phyloP scores from a whole-genome alignment of 352 stramenopile species.

The Blastocystis sp. region DNA sequence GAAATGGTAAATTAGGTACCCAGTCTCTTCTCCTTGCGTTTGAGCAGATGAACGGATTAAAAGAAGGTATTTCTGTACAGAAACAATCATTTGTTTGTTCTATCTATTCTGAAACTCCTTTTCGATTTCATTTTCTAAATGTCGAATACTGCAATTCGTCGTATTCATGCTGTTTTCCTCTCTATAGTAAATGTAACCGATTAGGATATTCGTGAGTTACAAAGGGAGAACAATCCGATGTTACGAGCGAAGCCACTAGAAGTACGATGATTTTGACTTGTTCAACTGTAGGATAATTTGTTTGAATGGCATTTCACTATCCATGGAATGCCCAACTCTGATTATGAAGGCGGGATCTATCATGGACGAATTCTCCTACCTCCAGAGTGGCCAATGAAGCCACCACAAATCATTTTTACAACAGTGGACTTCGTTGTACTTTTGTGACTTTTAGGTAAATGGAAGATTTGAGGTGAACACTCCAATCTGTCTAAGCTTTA shows the following conservation, averaged over 20 bases:
- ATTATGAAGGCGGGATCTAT: constrained; percentile 66
- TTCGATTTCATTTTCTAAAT: constrained; percentile 12
- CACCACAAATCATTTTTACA: constrained; percentile 58
- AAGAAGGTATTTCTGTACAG: constrained; percentile 59
- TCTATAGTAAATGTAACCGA: background rate
- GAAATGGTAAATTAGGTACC: constrained; percentile 73
- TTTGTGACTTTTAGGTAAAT: constrained; percentile 4
- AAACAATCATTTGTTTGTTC: background rate
- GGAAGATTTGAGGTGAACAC: constrained; percentile 61
- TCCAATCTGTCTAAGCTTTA: constrained; percentile 57
- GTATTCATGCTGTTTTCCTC: constrained; percentile 10
- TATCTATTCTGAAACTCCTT: background rate
- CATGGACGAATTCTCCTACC: constrained; percentile 66
- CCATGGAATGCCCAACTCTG: constrained; percentile 63
- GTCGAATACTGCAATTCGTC: constrained; percentile 17
- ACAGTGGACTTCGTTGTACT: background rate
- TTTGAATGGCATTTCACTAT: constrained; percentile 68
- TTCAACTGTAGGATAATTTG: constrained; percentile 64
- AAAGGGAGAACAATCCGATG: constrained; percentile 52
- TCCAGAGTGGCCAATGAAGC: constrained; percentile 64
- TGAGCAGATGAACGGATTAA: constrained; percentile 76
- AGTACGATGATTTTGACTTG: background rate
- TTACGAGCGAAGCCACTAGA: background rate
- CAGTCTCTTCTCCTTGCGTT: constrained; percentile 78
- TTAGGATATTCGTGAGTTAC: constrained; percentile 51